Percentiles rank a stretch among this genome's conserved stretches.
These are phyloP conservation scores for Macadamia tetraphylla DNA, from an alignment of 164 flowering plant genomes.

Conservation along the genomic window DNA sequence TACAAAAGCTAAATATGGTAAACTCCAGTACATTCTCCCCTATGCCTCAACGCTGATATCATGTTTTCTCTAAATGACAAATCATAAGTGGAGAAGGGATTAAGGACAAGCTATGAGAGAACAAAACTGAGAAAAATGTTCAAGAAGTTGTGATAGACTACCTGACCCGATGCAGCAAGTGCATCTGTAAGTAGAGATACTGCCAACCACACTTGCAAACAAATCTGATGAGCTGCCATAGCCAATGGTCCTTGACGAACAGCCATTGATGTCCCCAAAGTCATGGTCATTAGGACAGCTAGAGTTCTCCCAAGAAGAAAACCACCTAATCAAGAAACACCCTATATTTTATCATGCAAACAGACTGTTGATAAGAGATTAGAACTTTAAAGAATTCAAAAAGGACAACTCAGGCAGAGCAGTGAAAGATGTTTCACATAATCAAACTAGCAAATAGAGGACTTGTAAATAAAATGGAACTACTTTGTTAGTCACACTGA, in stretches of 20 bases:
- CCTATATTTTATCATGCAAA: neutral
- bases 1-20: too few relatives aligned
- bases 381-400: neutral
- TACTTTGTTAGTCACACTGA: too few relatives aligned
- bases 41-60: too few relatives aligned
- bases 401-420: too few relatives aligned
- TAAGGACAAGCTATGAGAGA: neutral
- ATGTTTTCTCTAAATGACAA: too few relatives aligned
- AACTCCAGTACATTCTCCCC: too few relatives aligned
- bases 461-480: neutral
- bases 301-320: constrained; percentile 92
- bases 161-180: constrained; percentile 89
- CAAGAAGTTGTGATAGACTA: constrained; percentile 13
- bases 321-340: constrained; percentile 50
- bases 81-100: too few relatives aligned
- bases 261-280: constrained; percentile 93
- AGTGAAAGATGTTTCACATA: neutral
- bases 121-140: constrained; percentile 2
- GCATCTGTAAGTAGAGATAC: constrained; percentile 95
- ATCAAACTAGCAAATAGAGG: neutral
- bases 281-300: constrained; percentile 72
- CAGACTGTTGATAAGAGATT: neutral
- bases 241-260: constrained; percentile 92
- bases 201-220: constrained; percentile 95
- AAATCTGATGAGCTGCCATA: constrained; percentile 98